Evolutionary conservation across 2,329 filamentous ascomycete genomes (phyloP).

Genomic region (Penicillium sp.): DNA sequence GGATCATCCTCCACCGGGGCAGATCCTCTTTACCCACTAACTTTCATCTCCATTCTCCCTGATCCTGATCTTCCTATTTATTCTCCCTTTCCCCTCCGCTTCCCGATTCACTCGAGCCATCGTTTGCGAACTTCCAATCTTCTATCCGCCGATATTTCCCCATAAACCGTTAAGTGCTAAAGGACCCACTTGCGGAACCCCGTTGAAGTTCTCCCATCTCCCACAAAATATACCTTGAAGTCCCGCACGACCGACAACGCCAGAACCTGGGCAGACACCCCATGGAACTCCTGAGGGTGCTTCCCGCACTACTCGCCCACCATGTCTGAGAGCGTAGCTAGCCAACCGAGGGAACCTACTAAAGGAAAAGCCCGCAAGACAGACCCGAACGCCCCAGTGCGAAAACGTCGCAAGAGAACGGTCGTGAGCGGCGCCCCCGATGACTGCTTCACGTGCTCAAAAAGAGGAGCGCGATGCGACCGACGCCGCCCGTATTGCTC

Average conservation of each 20-base stretch:
- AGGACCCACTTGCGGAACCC: background rate
- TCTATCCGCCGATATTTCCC: background rate
- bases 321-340: constrained; percentile 18
- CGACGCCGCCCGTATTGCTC: constrained; percentile 91
- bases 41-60: constrained; percentile 3
- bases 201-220: background rate
- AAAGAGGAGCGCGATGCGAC: constrained; percentile 82
- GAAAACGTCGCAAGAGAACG: constrained; percentile 80
- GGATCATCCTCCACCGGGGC: constrained; percentile 24
- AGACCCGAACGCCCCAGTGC: constrained; percentile 33
- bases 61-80: background rate
- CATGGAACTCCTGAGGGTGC: constrained; percentile 19
- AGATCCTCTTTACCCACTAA: constrained; percentile 17
- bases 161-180: background rate
- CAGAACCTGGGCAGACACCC: background rate
- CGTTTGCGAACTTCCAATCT: background rate
- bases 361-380: constrained; percentile 29
- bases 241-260: background rate
- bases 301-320: constrained; percentile 8
- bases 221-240: background rate
- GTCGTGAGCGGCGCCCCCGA: constrained; percentile 85
- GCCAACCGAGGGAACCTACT: constrained; percentile 21
- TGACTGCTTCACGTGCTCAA: constrained; percentile 92
- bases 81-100: background rate
- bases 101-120: background rate